phyloP scores from a whole-genome alignment of 192 early-diverging fungal species.

The Umbelopsis vinacea region DNA sequence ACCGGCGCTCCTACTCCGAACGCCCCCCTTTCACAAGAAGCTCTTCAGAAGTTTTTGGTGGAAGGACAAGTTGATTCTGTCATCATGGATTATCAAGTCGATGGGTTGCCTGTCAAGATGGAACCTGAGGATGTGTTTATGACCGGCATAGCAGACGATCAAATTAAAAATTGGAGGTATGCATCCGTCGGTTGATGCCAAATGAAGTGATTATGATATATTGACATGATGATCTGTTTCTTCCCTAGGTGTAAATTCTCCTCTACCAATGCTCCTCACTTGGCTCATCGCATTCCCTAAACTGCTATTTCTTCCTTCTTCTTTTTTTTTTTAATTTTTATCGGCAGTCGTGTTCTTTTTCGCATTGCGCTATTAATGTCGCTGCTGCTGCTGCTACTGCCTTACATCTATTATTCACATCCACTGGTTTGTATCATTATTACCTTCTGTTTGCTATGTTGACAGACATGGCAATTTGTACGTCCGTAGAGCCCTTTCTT shows the following conservation, averaged over 20 bases:
- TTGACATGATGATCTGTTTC: background rate
- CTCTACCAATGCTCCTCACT: conserved; percentile 31
- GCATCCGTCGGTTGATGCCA: background rate
- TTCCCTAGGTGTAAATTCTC: conserved; percentile 29
- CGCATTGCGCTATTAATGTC: background rate
- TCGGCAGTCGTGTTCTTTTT: background rate
- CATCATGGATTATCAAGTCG: conserved; percentile 8
- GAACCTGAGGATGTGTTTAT: conserved; percentile 17
- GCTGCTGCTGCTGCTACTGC: background rate
- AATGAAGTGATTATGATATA: too few relatives aligned
- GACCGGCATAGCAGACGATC: conserved; percentile 1
- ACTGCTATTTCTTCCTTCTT: background rate
- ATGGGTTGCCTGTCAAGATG: conserved; percentile 25
- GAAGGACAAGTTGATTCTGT: background rate
- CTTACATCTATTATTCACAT: background rate
- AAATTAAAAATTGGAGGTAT: conserved; percentile 14
- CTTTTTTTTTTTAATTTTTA: conserved; percentile 1
- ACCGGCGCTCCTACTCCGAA: background rate
- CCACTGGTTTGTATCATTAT: conserved; percentile 19
- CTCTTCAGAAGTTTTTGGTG: background rate
- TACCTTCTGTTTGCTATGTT: background rate
- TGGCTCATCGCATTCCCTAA: conserved; percentile 22
- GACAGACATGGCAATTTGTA: background rate
- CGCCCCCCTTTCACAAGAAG: background rate
- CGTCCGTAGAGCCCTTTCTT: background rate